phyloP scores from a whole-genome alignment of 805 yeast species.

The Blastobotrys chiropterorum region DNA sequence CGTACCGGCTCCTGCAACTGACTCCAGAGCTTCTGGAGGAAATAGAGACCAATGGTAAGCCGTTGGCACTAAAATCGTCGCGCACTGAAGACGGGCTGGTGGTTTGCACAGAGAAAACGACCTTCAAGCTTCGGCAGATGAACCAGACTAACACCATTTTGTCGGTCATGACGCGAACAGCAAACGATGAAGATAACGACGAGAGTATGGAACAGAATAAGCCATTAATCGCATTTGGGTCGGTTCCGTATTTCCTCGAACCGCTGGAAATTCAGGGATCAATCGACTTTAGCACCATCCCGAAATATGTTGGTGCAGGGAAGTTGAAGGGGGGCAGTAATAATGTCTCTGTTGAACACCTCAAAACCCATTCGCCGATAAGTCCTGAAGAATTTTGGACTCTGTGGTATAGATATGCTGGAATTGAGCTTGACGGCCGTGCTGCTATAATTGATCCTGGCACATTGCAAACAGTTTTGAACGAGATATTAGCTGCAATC shows the following conservation, averaged over 20 bases:
- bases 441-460: conserved; percentile 32
- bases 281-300: conserved; percentile 21
- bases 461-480: conserved; percentile 21
- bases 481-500: conserved; percentile 23
- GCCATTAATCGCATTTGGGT: conserved; percentile 19
- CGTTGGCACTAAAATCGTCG: conserved; percentile 33
- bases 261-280: conserved; percentile 12
- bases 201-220: background rate
- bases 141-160: conserved; percentile 85
- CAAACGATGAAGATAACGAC: background rate
- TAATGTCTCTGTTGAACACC: background rate
- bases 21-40: conserved; percentile 23
- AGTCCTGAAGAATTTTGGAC: conserved; percentile 48
- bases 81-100: conserved; percentile 40
- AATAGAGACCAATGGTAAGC: conserved; percentile 15
- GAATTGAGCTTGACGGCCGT: conserved; percentile 46
- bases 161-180: conserved; percentile 33
- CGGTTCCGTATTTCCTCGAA: conserved; percentile 23
- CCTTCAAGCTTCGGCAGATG: conserved; percentile 67
- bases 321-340: background rate
- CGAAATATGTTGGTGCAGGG: conserved; percentile 19
- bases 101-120: conserved; percentile 50
- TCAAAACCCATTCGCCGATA: conserved; percentile 39
- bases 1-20: conserved; percentile 25
- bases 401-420: conserved; percentile 50